These are phyloP conservation scores for Closterium sp. DNA, from an alignment of 139 green algal species.

Conservation along the genomic window DNA sequence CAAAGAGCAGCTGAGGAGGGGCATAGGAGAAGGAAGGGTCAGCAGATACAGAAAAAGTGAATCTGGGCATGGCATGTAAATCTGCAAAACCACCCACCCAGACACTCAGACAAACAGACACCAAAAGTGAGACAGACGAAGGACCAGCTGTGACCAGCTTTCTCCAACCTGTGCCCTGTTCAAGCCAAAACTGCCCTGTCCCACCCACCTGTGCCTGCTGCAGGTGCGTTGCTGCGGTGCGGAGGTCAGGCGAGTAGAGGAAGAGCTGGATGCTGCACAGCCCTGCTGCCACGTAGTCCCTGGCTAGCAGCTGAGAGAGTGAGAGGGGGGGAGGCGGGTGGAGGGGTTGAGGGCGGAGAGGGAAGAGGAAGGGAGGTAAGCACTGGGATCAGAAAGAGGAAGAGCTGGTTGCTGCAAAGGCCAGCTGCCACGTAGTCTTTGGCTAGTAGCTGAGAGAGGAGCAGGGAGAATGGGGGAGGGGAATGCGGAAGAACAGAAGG, in stretches of 20 bases:
- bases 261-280: background rate
- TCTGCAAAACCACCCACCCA: too few relatives aligned
- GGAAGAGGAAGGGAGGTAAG: background rate
- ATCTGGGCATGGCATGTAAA: too few relatives aligned
- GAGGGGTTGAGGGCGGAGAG: too few relatives aligned
- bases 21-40: background rate
- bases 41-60: background rate
- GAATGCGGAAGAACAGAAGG: too few relatives aligned
- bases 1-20: too few relatives aligned
- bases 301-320: background rate
- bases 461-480: too few relatives aligned
- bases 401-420: background rate
- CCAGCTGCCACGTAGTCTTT: background rate
- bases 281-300: background rate
- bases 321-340: background rate
- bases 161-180: too few relatives aligned
- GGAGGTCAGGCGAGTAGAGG: background rate
- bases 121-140: too few relatives aligned
- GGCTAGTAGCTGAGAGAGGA: background rate
- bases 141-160: too few relatives aligned
- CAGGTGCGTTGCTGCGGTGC: background rate
- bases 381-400: background rate
- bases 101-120: too few relatives aligned
- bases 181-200: background rate
- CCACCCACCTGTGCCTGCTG: background rate